phyloP scores from a whole-genome alignment of 208 protist genomes.

The Leishmania amazonensis region DNA sequence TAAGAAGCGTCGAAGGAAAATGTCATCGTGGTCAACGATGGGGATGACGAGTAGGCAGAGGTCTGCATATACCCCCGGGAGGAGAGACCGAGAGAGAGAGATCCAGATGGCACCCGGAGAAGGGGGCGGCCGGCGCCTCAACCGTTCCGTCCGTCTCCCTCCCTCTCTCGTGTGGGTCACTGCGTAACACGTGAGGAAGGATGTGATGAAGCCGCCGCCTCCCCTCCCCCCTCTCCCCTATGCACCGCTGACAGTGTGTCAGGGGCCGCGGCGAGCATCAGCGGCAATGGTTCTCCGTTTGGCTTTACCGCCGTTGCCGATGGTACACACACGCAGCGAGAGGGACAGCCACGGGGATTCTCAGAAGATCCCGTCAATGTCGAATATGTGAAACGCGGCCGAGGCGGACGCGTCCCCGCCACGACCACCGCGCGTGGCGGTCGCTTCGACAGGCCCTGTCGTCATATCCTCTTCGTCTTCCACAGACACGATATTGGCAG shows the following conservation, averaged over 20 bases:
- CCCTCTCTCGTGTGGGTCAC: neutral
- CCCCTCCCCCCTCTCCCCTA: neutral
- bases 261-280: neutral
- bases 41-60: neutral
- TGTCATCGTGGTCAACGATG: neutral
- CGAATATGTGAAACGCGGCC: slow-evolving; percentile 60
- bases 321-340: neutral
- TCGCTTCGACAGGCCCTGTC: neutral
- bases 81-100: neutral
- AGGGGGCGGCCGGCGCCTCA: neutral
- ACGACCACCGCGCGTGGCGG: neutral
- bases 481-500: neutral
- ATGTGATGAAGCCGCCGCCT: neutral
- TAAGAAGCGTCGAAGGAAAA: neutral
- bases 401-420: neutral
- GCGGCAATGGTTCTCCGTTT: neutral
- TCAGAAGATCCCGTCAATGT: slow-evolving; percentile 77
- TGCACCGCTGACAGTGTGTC: neutral
- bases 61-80: neutral
- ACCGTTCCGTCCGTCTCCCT: neutral
- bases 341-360: neutral
- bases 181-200: neutral
- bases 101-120: neutral
- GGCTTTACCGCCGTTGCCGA: neutral
- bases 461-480: neutral